Conservation (phyloP, 23 red algal genomes). For the Cyanidioschyzon merolae region DNA sequence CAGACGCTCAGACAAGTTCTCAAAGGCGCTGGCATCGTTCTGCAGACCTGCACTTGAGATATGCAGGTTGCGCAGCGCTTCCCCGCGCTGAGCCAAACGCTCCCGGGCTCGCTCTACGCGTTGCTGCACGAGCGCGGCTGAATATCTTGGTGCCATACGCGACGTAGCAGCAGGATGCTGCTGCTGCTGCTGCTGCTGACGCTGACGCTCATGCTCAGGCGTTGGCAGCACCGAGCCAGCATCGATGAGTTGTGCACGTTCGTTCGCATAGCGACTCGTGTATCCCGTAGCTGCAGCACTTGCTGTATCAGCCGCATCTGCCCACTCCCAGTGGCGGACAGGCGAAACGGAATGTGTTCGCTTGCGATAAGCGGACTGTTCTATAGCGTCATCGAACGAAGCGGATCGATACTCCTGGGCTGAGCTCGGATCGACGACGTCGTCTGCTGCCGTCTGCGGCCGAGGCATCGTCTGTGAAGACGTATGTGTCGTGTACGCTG, state of each 20-base stretch:
- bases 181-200: no score
- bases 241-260: background rate
- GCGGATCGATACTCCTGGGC: background rate
- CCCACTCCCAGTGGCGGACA: background rate
- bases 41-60: background rate
- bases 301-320: background rate
- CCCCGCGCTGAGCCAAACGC: constrained; percentile 1
- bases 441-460: background rate
- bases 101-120: background rate
- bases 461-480: background rate
- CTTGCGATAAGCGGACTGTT: no score
- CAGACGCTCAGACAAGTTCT: background rate
- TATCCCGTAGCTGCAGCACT: background rate
- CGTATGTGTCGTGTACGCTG: background rate
- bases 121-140: background rate
- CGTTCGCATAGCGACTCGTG: background rate
- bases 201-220: no score
- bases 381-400: background rate
- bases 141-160: background rate
- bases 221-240: no score
- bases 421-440: background rate
- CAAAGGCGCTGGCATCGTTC: background rate
- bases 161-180: background rate
- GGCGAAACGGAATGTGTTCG: background rate
- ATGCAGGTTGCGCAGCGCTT: background rate